phyloP scores from a whole-genome alignment of 2,329 filamentous ascomycete species.

The Atkinsonella texensis region DNA sequence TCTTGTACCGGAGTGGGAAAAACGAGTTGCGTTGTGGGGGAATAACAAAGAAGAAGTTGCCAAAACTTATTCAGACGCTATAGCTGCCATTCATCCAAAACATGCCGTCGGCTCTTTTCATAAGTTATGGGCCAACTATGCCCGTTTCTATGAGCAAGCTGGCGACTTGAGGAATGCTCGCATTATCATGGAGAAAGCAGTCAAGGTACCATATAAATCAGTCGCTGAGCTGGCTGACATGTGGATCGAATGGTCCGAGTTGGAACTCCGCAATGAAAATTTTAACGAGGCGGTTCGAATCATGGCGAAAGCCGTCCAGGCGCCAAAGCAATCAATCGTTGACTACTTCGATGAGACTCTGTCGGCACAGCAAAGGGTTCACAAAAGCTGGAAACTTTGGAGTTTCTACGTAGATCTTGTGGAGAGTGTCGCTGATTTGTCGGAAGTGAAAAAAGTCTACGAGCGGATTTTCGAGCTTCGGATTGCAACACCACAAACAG shows the following conservation, averaged over 20 bases:
- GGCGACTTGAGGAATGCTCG: slow-evolving; percentile 76
- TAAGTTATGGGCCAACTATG: slow-evolving; percentile 92
- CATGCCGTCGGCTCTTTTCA: slow-evolving; percentile 90
- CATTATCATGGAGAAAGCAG: slow-evolving; percentile 92
- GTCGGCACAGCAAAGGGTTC: slow-evolving; percentile 87
- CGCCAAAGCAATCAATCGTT: slow-evolving; percentile 95
- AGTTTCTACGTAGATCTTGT: slow-evolving; percentile 98
- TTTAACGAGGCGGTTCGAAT: slow-evolving; percentile 90
- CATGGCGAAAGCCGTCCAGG: slow-evolving; percentile 94
- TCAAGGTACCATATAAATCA: slow-evolving; percentile 95
- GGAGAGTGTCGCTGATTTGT: slow-evolving; percentile 80
- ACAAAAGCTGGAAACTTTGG: slow-evolving; percentile 99
- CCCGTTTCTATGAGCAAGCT: slow-evolving; percentile 88
- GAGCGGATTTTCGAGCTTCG: slow-evolving; percentile 96
- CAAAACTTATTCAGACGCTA: slow-evolving; percentile 88
- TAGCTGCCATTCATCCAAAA: slow-evolving; percentile 85
- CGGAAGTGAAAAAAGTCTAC: slow-evolving; percentile 89
- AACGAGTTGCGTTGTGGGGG: slow-evolving; percentile 89
- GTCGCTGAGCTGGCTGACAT: slow-evolving; percentile 95
- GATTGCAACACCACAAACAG: slow-evolving; percentile 94
- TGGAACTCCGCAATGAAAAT: slow-evolving; percentile 92
- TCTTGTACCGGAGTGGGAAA: slow-evolving; percentile 94
- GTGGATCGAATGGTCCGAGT: slow-evolving; percentile 98
- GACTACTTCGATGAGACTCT: slow-evolving; percentile 97
- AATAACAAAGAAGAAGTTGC: slow-evolving; percentile 86